A percentile compares a stretch with the other conserved stretches of the same genome.
These are phyloP conservation scores for Haplographium delicatum DNA, from an alignment of 495 filamentous ascomycete genomes.

Conservation along the genomic window DNA sequence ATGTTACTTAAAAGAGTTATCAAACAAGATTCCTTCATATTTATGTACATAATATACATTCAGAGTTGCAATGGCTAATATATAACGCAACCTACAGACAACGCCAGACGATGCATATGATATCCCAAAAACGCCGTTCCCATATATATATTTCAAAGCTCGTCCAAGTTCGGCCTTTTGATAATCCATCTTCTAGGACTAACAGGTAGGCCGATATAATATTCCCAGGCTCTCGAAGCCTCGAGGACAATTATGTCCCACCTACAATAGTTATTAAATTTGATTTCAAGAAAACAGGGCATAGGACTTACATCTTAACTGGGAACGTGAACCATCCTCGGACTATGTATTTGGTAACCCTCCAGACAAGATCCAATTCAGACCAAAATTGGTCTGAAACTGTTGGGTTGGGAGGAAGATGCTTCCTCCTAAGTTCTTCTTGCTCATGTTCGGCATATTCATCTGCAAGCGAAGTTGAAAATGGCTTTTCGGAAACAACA, in stretches of 20 bases:
- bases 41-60: too few relatives aligned
- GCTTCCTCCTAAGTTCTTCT: constrained; percentile 24
- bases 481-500: constrained; percentile 18
- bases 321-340: constrained; percentile 67
- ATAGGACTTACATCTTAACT: constrained; percentile 57
- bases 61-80: too few relatives aligned
- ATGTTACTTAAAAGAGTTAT: too few relatives aligned
- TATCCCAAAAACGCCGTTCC: not conserved
- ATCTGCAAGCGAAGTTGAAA: constrained; percentile 19
- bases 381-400: constrained; percentile 53
- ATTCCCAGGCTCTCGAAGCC: constrained; percentile 59
- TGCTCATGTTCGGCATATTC: constrained; percentile 38
- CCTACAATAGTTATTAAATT: constrained; percentile 33
- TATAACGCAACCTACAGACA: not conserved
- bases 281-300: not conserved
- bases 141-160: constrained; percentile 38
- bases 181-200: constrained; percentile 63
- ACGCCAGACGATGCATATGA: constrained; percentile 8
- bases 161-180: constrained; percentile 50
- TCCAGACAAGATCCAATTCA: constrained; percentile 59
- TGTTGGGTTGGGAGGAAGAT: constrained; percentile 33
- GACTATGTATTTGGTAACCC: constrained; percentile 59
- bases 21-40: too few relatives aligned
- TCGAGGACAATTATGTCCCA: constrained; percentile 57
- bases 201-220: constrained; percentile 74